phyloP scores from a whole-genome alignment of 2,329 filamentous ascomycete species.

The Neoscytalidium dimidiatum region DNA sequence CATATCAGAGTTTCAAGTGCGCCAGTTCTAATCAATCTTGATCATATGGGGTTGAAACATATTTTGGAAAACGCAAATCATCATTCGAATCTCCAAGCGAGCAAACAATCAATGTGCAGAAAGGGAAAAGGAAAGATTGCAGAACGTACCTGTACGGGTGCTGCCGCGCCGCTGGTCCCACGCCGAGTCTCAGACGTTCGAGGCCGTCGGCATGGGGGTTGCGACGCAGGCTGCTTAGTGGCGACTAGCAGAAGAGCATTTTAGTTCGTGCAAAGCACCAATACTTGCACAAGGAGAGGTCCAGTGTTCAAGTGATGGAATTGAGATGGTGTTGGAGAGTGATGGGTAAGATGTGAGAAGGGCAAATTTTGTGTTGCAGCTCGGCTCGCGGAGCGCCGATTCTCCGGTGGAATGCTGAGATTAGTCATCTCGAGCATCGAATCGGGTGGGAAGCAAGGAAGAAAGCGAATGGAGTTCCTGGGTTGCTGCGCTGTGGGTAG shows the following conservation, averaged over 20 bases:
- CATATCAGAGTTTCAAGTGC: constrained; percentile 13
- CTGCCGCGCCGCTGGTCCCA: background rate
- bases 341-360: background rate
- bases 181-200: background rate
- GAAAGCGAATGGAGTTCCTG: too few relatives aligned
- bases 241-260: background rate
- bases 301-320: too few relatives aligned
- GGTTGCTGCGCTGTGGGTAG: too few relatives aligned
- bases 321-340: background rate
- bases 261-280: too few relatives aligned
- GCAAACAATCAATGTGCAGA: background rate
- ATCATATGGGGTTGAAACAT: constrained; percentile 18
- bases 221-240: background rate
- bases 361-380: background rate
- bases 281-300: too few relatives aligned
- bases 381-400: background rate
- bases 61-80: constrained; percentile 9
- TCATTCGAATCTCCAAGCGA: background rate
- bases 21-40: constrained; percentile 1
- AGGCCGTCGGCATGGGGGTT: background rate
- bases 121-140: background rate
- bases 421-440: background rate
- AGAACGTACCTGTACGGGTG: background rate
- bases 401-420: background rate
- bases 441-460: background rate